Base-by-base conservation (phyloP, 306 rosid species). In the Luffa aegyptiaca region DNA sequence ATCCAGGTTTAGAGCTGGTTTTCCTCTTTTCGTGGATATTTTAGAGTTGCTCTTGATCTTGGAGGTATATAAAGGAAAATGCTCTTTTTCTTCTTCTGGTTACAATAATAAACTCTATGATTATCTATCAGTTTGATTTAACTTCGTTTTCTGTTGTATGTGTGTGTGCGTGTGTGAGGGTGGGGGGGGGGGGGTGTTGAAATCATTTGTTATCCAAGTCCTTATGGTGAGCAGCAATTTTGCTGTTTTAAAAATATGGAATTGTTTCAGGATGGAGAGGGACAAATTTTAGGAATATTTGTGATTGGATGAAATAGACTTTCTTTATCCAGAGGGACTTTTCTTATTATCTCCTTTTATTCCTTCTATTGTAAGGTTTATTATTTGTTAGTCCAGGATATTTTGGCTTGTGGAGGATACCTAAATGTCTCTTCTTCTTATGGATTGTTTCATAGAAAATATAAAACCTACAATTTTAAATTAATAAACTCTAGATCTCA, bases 401-500 rank as follows among this genome's bases (percentile, higher is more conserved):
- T 53, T 52, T 35, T 51, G 26, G 33, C 33, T 51, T 51, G 33
- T 73, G 78, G 78, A 26, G 58, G 61, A 8, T 44, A 69, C 55
- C 75, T 39, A 42, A 17, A 42, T 36, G 11, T 10, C 55, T 10
- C 5, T 10, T 51, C 26, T 8, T 12, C 35, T 68, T 14, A 64
- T 64, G 46, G 21, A 13, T 63, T 13, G 10, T 63, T 63, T 35
- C 44, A 62, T 3, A 62, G 2, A n/a, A 9, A 8, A 31, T 4
- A 6, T 33, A 37, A 36, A 81, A 18, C 79, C 59, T 11, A 45
- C 5, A 21, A 21, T 3, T 72, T 48, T 4, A 1, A 48, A 74
- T 74, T 12, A 51, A 51, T 48, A 42, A n/a, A 53, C 36, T n/a
- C 33, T 33, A 76, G 59, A 83, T 80, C 84, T 92, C 80, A 90